Percentiles rank a stretch among this genome's conserved stretches.
Evolutionary conservation across 768 basidiomycete species (phyloP).

Genomic region (Podaxis sp.): DNA sequence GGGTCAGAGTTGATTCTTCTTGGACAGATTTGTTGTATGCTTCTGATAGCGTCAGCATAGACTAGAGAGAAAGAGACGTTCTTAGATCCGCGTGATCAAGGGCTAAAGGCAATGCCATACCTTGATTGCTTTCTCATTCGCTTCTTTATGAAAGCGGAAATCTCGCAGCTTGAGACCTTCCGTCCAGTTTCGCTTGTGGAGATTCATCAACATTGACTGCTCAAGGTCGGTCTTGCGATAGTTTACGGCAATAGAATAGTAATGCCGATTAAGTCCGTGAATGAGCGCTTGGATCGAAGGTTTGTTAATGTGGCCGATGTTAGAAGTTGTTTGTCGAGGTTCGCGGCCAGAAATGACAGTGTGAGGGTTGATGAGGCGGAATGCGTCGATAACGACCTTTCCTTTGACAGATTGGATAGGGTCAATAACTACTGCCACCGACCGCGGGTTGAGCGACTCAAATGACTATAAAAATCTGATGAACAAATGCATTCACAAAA

Average conservation of each 20-base stretch:
- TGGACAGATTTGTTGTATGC: conserved; percentile 98
- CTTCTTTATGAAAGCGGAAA: conserved; percentile 84
- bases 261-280: conserved; percentile 96
- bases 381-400: conserved; percentile 99
- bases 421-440: conserved; percentile 96
- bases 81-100: conserved; percentile 17
- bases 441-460: conserved; percentile 88
- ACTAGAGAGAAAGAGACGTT: conserved; percentile 41
- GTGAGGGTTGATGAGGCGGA: conserved; percentile 93
- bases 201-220: conserved; percentile 97
- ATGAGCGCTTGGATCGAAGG: conserved; percentile 99
- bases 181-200: conserved; percentile 99
- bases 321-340: conserved; percentile 95
- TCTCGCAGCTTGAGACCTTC: conserved; percentile 92
- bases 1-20: conserved; percentile 93
- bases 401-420: conserved; percentile 99
- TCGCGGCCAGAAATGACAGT: conserved; percentile 89
- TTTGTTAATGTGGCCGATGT: conserved; percentile 98
- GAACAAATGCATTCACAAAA: background rate
- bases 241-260: conserved; percentile 97
- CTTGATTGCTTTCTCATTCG: conserved; percentile 93
- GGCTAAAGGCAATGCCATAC: conserved; percentile 40
- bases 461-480: conserved; percentile 68
- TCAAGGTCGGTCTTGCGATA: conserved; percentile 98
- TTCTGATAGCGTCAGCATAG: conserved; percentile 90